Conservation (phyloP, 1,284 basidiomycete genomes). For the Rhodotorula sp. region DNA sequence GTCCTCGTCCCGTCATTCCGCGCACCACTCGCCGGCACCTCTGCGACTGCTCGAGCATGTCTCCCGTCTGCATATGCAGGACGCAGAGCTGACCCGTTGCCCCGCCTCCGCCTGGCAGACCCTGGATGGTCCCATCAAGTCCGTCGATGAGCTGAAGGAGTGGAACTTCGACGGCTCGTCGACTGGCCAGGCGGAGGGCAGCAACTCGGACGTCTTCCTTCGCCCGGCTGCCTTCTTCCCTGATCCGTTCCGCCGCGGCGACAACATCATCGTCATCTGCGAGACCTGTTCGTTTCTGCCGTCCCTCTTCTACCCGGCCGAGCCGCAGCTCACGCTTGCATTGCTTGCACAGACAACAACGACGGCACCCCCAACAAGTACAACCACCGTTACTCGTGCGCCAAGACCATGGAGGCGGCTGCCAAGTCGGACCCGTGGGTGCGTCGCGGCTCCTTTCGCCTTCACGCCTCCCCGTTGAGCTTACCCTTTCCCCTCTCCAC, state of each 20-base stretch:
- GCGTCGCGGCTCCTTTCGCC: conserved; percentile 54
- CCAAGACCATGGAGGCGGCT: conserved; percentile 86
- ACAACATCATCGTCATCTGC: conserved; percentile 89
- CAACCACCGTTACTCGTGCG: conserved; percentile 72
- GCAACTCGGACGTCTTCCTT: conserved; percentile 97
- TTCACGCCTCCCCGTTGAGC: too few relatives aligned
- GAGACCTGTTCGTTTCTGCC: conserved; percentile 42
- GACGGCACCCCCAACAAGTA: conserved; percentile 98
- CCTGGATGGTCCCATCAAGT: conserved; percentile 76
- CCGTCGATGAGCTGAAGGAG: conserved; percentile 81
- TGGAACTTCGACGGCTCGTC: conserved; percentile 99
- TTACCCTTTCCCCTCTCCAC: not conserved
- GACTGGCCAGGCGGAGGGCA: conserved; percentile 91
- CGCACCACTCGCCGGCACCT: too few relatives aligned
- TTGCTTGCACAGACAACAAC: conserved; percentile 69
- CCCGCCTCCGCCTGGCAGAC: conserved; percentile 59
- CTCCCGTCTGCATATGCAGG: too few relatives aligned
- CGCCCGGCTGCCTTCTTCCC: conserved; percentile 97
- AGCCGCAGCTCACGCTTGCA: not conserved
- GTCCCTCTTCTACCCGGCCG: not conserved
- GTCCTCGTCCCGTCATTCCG: too few relatives aligned
- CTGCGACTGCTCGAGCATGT: too few relatives aligned
- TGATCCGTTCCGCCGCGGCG: conserved; percentile 97
- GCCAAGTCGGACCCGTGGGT: conserved; percentile 87
- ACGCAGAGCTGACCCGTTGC: too few relatives aligned